Evolutionary conservation across 768 basidiomycete species (phyloP).

Genomic region (Lactarius quietus): DNA sequence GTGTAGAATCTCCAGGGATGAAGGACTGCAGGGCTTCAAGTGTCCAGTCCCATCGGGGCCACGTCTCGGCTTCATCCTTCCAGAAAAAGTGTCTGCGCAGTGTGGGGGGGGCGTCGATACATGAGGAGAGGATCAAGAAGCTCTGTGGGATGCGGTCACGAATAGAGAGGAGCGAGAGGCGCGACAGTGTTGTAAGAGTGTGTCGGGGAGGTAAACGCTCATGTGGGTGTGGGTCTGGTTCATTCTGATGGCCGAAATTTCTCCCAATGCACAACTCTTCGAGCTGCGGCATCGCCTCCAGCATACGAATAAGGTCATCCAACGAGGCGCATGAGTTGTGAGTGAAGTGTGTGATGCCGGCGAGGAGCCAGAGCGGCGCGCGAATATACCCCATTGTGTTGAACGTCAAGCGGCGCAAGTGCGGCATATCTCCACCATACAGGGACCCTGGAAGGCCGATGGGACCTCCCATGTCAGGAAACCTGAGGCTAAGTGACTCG

Average conservation of each 20-base stretch:
- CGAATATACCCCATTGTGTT: neutral
- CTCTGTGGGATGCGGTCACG: neutral
- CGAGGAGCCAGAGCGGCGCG: constrained; percentile 16
- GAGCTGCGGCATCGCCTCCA: constrained; percentile 15
- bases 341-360: constrained; percentile 12
- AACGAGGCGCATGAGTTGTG: constrained; percentile 1
- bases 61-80: neutral
- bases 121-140: constrained; percentile 3
- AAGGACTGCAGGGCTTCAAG: neutral
- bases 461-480: neutral
- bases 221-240: neutral
- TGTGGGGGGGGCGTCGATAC: constrained; percentile 8
- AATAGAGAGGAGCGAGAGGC: constrained; percentile 11
- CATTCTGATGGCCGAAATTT: neutral
- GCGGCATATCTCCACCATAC: constrained; percentile 1
- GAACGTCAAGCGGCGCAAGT: constrained; percentile 11
- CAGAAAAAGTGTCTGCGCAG: constrained; percentile 18
- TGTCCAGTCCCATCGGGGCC: neutral
- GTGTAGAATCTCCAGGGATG: constrained; percentile 4
- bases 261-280: constrained; percentile 4
- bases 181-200: neutral
- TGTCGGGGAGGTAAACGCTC: neutral
- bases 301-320: neutral
- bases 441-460: constrained; percentile 4
- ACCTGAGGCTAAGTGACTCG: constrained; percentile 1